Percentiles rank a stretch among this genome's conserved stretches.
Conservation (phyloP, 1,284 basidiomycete genomes). For the Exobasidium cylindrosporum region DNA sequence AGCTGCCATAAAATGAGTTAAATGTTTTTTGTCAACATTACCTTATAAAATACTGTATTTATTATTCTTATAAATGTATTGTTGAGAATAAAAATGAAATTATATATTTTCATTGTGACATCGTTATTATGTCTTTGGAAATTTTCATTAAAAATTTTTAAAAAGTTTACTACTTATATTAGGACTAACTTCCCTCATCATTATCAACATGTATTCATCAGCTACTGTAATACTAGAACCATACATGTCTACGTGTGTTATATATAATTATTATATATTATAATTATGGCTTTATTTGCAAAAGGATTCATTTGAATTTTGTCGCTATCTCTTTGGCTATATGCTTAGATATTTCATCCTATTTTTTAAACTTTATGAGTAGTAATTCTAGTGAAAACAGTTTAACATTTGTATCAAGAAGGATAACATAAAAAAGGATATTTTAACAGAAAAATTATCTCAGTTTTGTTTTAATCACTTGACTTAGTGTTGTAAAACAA, state of each 20-base stretch:
- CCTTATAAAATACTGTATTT: too few relatives aligned
- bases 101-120: too few relatives aligned
- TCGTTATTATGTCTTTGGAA: too few relatives aligned
- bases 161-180: background rate
- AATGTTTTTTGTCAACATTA: too few relatives aligned
- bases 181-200: background rate
- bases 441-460: background rate
- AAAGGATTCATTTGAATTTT: conserved; percentile 4
- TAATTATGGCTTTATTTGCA: background rate
- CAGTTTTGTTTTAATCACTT: background rate
- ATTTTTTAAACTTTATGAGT: background rate
- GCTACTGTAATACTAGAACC: background rate
- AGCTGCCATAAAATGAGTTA: background rate
- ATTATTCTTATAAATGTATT: too few relatives aligned
- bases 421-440: background rate
- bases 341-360: background rate
- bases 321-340: conserved; percentile 5
- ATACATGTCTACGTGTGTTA: background rate
- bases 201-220: background rate
- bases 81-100: too few relatives aligned
- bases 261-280: background rate
- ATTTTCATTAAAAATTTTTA: background rate
- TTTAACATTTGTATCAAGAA: background rate
- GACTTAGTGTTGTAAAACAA: background rate
- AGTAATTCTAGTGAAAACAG: background rate